Evolutionary conservation across 306 rosid species (phyloP), one percentile per base, ranked within the genome.

Genomic region (Dalbergia cultrata): DNA sequence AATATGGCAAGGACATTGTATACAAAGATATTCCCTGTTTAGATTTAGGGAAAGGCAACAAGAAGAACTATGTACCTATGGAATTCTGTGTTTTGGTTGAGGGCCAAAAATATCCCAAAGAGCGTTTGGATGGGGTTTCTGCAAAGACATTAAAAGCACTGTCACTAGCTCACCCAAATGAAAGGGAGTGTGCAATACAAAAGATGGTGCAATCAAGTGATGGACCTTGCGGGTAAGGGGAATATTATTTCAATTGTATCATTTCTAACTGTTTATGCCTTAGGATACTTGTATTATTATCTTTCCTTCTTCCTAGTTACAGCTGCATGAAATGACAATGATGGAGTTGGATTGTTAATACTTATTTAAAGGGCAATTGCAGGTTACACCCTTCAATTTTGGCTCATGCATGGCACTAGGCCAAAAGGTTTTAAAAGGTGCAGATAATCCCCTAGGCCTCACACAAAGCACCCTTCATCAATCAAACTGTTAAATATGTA

Each of bases 191-290:
- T 16, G 71, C 70, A 17, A 93, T 93, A 77, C 80, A 62, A 56
- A 63, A 19, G 47, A 88, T 91, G 94, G 90, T 85, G 54, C 80
- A n/a, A 59, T 89, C 97, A 13, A 65, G 64, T 10, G 86, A 85
- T 69, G 97, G 97, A 72, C 96, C 97, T 82, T 88, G 94, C 18
- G 89, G 97, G 97, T 93, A 88, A 62, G 87, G 84, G 41, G 19
- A 65, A 82, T 19, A 45, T 61, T 44, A 52, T 62, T 79, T 86
- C 45, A n/a, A 59, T 45, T 50, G 34, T 21, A 54, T 54, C 53
- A 47, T 9, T 72, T 64, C 43, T 59, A 0, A 17, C 37, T 18
- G 10, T 60, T 18, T 35, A 21, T 72, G 72, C 54, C 18, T 35
- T 78, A 50, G 67, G 12, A 63, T 58, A 80, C 60, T 79, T 59